Conservation (phyloP, 805 yeast species). For the Lipomyces chichibuensis region DNA sequence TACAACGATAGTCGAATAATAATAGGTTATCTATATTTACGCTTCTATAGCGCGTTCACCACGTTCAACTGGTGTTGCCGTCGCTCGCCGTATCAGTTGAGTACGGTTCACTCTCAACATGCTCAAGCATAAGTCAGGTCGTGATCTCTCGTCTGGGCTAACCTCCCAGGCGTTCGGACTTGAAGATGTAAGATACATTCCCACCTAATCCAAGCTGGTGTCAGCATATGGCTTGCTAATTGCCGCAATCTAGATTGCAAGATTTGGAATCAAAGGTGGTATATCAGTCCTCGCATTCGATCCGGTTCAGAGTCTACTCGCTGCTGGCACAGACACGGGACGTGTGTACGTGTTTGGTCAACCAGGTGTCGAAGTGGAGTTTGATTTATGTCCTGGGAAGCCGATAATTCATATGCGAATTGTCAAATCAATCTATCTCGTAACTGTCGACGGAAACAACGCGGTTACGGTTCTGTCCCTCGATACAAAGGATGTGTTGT, state of each 20-base stretch:
- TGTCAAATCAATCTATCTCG: slow-evolving; percentile 79
- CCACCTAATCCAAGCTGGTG: neutral
- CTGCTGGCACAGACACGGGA: slow-evolving; percentile 72
- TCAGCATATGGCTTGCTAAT: slow-evolving; percentile 9
- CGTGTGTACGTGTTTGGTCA: slow-evolving; percentile 82
- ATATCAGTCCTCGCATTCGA: slow-evolving; percentile 75
- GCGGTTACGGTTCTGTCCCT: slow-evolving; percentile 71
- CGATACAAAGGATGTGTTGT: slow-evolving; percentile 61
- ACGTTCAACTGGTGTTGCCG: neutral
- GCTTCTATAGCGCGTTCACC: neutral
- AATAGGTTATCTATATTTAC: neutral
- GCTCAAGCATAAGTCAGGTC: slow-evolving; percentile 31
- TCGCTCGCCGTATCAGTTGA: neutral
- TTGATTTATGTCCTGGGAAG: slow-evolving; percentile 57
- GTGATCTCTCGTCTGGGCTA: slow-evolving; percentile 43
- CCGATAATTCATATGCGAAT: slow-evolving; percentile 60
- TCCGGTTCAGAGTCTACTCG: slow-evolving; percentile 84
- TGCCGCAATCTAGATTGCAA: slow-evolving; percentile 39
- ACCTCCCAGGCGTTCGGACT: slow-evolving; percentile 40
- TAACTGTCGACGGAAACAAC: slow-evolving; percentile 66
- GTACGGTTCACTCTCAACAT: slow-evolving; percentile 2
- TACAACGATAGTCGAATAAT: neutral
- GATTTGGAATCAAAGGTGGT: slow-evolving; percentile 66
- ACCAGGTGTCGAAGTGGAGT: slow-evolving; percentile 70
- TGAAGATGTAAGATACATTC: slow-evolving; percentile 39